These are phyloP conservation scores for Penicillium sp. DNA, from an alignment of 2,329 filamentous ascomycete genomes.

Conservation along the genomic window DNA sequence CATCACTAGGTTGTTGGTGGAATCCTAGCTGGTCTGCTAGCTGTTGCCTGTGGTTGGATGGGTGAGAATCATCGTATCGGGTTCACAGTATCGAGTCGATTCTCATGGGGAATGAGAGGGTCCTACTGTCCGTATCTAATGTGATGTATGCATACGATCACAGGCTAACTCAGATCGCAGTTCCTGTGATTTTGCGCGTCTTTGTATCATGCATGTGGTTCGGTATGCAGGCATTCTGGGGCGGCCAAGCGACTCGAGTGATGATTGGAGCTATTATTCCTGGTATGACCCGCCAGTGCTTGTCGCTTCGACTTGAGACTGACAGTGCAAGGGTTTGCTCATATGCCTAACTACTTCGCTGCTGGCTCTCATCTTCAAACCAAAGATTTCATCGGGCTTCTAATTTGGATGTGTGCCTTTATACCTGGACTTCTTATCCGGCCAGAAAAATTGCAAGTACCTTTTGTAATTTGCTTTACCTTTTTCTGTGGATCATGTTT, in stretches of 20 bases:
- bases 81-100: conserved; percentile 31
- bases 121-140: conserved; percentile 19
- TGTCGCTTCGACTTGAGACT: too few species aligned
- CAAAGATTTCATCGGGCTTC: conserved; percentile 30
- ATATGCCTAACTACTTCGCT: conserved; percentile 30
- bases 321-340: conserved; percentile 9
- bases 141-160: not conserved
- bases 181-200: conserved; percentile 22
- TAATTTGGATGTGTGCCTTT: conserved; percentile 29
- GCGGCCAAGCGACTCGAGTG: conserved; percentile 29
- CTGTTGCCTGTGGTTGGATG: conserved; percentile 32
- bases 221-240: conserved; percentile 22
- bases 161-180: not conserved
- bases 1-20: conserved; percentile 18
- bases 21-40: conserved; percentile 24
- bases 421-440: conserved; percentile 25
- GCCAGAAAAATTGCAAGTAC: conserved; percentile 27
- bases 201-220: conserved; percentile 29
- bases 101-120: conserved; percentile 31
- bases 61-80: conserved; percentile 32
- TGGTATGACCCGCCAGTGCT: conserved; percentile 4
- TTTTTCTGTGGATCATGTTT: conserved; percentile 15
- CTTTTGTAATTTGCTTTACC: conserved; percentile 28
- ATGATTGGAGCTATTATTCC: conserved; percentile 23
- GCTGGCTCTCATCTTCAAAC: conserved; percentile 27